These are phyloP conservation scores for Coemansia sp. DNA, from an alignment of 192 early-diverging fungal species.

Conservation along the genomic window DNA sequence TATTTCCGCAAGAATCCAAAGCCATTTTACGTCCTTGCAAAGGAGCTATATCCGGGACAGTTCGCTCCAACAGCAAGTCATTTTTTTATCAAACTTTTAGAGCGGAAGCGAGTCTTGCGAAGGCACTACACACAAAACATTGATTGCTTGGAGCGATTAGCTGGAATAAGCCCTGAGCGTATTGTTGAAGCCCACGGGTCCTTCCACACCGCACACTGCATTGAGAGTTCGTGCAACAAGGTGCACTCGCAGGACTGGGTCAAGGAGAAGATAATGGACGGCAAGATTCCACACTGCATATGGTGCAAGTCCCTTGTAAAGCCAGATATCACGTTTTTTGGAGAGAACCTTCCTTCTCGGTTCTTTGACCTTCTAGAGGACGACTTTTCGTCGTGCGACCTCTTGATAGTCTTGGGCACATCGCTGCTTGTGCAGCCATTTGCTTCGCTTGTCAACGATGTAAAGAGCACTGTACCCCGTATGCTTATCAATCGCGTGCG, in stretches of 20 bases:
- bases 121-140: conserved; percentile 97
- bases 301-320: conserved; percentile 76
- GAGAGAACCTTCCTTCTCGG: conserved; percentile 79
- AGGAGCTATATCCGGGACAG: conserved; percentile 86
- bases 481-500: conserved; percentile 88
- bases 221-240: conserved; percentile 48
- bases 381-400: conserved; percentile 80
- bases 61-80: conserved; percentile 81
- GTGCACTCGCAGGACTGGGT: conserved; percentile 49
- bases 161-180: conserved; percentile 69
- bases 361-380: conserved; percentile 64
- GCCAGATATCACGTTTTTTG: conserved; percentile 97
- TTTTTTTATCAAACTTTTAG: conserved; percentile 82
- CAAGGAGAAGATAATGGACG: conserved; percentile 58
- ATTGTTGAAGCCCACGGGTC: conserved; percentile 96
- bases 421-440: conserved; percentile 91
- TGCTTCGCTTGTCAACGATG: conserved; percentile 71
- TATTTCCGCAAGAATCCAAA: conserved; percentile 85
- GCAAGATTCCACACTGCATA: conserved; percentile 71
- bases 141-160: conserved; percentile 88
- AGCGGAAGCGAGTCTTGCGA: conserved; percentile 69
- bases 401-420: conserved; percentile 94
- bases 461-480: conserved; percentile 69
- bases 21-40: conserved; percentile 87
- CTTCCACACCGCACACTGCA: conserved; percentile 82